A percentile compares a stretch with the other conserved stretches of the same genome.
Conservation (phyloP, 495 filamentous ascomycete species). For the Penicillium bovifimosum region DNA sequence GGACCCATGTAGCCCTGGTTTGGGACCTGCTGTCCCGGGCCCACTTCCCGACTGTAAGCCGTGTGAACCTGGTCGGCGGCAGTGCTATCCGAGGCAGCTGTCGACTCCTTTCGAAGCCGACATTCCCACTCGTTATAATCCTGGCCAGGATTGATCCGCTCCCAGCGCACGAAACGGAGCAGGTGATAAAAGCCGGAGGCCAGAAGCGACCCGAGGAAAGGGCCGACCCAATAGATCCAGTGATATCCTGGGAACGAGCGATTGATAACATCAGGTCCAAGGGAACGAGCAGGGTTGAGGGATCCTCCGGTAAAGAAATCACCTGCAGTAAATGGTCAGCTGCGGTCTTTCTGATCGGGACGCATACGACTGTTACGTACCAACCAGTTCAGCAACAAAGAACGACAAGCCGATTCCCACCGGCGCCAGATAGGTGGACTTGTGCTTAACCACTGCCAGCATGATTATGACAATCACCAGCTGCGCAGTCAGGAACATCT, state of each 20-base stretch:
- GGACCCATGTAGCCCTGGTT: not conserved
- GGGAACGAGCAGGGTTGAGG: slow-evolving; percentile 67
- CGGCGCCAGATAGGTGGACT: slow-evolving; percentile 71
- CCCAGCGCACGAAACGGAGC: slow-evolving; percentile 64
- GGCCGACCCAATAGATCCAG: slow-evolving; percentile 62
- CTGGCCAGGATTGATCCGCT: slow-evolving; percentile 73
- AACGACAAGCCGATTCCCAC: slow-evolving; percentile 71
- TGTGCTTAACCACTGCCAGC: slow-evolving; percentile 78
- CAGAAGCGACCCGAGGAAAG: slow-evolving; percentile 57
- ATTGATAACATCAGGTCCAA: slow-evolving; percentile 65
- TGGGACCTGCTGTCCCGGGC: slow-evolving; percentile 14
- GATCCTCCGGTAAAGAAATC: slow-evolving; percentile 69
- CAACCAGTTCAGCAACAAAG: slow-evolving; percentile 62
- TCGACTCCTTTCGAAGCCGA: slow-evolving; percentile 11
- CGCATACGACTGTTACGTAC: slow-evolving; percentile 28
- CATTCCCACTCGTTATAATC: slow-evolving; percentile 47
- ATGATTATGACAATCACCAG: slow-evolving; percentile 77
- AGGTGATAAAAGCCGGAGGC: slow-evolving; percentile 64
- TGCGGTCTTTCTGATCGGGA: not conserved
- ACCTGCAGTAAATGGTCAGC: slow-evolving; percentile 30
- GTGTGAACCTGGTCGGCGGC: not conserved
- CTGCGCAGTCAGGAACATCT: slow-evolving; percentile 74
- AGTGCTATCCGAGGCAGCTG: slow-evolving; percentile 11
- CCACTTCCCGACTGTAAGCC: not conserved
- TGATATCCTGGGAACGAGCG: slow-evolving; percentile 52